phyloP scores from a whole-genome alignment of 441 rosid species.

The Brassica hybrid region DNA sequence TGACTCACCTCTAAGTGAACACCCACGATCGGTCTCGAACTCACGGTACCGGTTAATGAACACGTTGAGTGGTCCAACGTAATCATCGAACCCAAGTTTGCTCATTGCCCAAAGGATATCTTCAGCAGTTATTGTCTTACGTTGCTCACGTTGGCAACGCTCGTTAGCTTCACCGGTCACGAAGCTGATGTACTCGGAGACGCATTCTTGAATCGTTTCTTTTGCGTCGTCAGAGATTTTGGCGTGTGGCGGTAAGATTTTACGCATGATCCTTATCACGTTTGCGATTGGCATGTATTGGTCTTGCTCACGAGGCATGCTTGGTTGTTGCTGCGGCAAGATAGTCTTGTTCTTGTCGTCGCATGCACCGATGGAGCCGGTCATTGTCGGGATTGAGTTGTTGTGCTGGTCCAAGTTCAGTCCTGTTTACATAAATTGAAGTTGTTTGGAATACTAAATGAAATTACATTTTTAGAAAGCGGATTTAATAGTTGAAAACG shows the following conservation, averaged over 20 bases:
- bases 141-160: constrained; percentile 89
- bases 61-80: constrained; percentile 60
- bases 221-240: constrained; percentile 92
- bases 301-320: constrained; percentile 66
- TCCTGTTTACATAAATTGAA: constrained; percentile 16
- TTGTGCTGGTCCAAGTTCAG: constrained; percentile 34
- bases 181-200: constrained; percentile 92
- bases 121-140: constrained; percentile 87
- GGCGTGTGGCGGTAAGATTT: constrained; percentile 65
- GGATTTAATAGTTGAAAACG: background rate
- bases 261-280: constrained; percentile 84
- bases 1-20: constrained; percentile 39
- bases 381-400: constrained; percentile 22
- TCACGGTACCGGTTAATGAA: constrained; percentile 66
- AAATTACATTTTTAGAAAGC: background rate
- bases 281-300: constrained; percentile 87
- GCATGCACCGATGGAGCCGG: constrained; percentile 3
- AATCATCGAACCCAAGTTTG: constrained; percentile 88
- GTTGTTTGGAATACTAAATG: background rate
- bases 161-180: constrained; percentile 89
- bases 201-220: constrained; percentile 90
- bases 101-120: constrained; percentile 87
- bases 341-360: background rate
- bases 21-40: constrained; percentile 51
- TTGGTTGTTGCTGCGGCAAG: constrained; percentile 28